These are phyloP conservation scores for Ogataea nonfermentans DNA, from an alignment of 805 yeast species.

Conservation along the genomic window DNA sequence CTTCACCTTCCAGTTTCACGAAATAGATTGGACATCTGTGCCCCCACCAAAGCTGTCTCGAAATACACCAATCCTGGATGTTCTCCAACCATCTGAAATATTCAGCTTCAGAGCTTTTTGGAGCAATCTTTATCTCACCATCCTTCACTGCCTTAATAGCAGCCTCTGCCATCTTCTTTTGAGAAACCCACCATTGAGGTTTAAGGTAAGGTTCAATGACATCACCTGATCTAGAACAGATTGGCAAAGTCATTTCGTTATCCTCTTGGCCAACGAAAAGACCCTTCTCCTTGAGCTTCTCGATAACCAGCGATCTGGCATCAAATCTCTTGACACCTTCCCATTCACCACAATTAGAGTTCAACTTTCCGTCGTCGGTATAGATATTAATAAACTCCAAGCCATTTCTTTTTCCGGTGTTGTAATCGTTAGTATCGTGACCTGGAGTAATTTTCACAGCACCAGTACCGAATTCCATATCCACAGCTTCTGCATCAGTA, in stretches of 20 bases:
- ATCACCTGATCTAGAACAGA: slow-evolving; percentile 96
- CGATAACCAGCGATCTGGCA: slow-evolving; percentile 85
- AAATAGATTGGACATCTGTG: slow-evolving; percentile 97
- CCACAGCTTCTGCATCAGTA: slow-evolving; percentile 90
- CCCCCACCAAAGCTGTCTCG: slow-evolving; percentile 92
- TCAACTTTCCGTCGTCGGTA: slow-evolving; percentile 89
- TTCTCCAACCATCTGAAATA: slow-evolving; percentile 94
- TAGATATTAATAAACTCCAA: slow-evolving; percentile 85
- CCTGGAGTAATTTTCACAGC: slow-evolving; percentile 99
- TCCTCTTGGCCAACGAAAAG: slow-evolving; percentile 82
- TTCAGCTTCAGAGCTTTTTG: slow-evolving; percentile 88
- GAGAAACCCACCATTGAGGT: slow-evolving; percentile 99
- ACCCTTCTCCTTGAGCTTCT: slow-evolving; percentile 68
- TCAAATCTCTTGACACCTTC: slow-evolving; percentile 89
- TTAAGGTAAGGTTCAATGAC: slow-evolving; percentile 93
- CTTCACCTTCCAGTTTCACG: slow-evolving; percentile 74
- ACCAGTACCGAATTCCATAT: slow-evolving; percentile 99
- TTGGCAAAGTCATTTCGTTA: slow-evolving; percentile 93
- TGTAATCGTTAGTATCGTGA: slow-evolving; percentile 96
- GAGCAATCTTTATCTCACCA: slow-evolving; percentile 79
- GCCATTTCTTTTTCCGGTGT: slow-evolving; percentile 90
- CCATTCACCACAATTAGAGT: slow-evolving; percentile 93
- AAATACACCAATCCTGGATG: slow-evolving; percentile 99
- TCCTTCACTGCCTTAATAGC: slow-evolving; percentile 82
- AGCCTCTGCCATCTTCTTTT: slow-evolving; percentile 80